Evolutionary conservation across 176 grass and related monocot species (phyloP).

Genomic region (Carex parvula): DNA sequence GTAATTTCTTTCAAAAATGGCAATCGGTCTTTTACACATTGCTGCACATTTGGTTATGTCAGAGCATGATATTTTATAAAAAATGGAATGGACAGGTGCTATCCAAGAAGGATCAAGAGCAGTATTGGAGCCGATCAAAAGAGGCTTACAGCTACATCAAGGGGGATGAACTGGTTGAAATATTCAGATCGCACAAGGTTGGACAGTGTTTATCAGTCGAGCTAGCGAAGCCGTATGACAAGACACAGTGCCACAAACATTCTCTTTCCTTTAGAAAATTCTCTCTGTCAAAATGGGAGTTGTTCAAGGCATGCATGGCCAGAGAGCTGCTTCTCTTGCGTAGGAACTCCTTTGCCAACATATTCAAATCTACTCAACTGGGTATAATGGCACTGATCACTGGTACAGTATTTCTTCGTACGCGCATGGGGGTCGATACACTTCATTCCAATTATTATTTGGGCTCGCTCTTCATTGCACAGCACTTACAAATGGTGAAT

Average conservation of each 20-base stretch:
- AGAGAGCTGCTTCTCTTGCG: slow-evolving; percentile 73
- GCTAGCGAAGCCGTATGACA: slow-evolving; percentile 39
- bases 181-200: slow-evolving; percentile 47
- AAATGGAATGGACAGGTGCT: slow-evolving; percentile 42
- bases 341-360: slow-evolving; percentile 57
- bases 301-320: slow-evolving; percentile 62
- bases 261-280: slow-evolving; percentile 54
- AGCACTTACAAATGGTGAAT: slow-evolving; percentile 59
- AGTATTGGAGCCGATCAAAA: slow-evolving; percentile 49
- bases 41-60: not conserved
- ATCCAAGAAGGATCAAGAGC: slow-evolving; percentile 72
- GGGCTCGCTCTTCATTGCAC: slow-evolving; percentile 66
- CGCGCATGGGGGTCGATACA: slow-evolving; percentile 48
- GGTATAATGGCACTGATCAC: slow-evolving; percentile 45
- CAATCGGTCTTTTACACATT: not conserved
- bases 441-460: slow-evolving; percentile 62
- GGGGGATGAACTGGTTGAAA: slow-evolving; percentile 45
- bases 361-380: slow-evolving; percentile 57
- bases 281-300: slow-evolving; percentile 55
- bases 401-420: slow-evolving; percentile 58
- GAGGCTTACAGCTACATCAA: slow-evolving; percentile 50
- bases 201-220: slow-evolving; percentile 39
- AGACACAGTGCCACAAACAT: slow-evolving; percentile 35
- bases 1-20: not conserved
- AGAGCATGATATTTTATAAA: not conserved